Evolutionary conservation across 805 yeast species (phyloP).

Genomic region (Komagataella populi): DNA sequence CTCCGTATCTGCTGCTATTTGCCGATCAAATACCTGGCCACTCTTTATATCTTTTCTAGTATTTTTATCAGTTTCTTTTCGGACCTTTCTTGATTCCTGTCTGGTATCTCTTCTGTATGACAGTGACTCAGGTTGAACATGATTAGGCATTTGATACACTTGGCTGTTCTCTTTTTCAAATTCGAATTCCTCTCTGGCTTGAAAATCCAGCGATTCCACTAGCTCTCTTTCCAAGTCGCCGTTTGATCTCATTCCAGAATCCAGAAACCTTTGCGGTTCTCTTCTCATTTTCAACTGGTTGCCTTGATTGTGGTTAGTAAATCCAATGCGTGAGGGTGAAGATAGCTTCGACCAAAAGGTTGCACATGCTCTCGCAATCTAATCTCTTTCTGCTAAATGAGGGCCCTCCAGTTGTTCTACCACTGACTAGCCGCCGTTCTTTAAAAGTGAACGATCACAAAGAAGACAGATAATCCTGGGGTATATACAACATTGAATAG

Average conservation of each 20-base stretch:
- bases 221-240: background rate
- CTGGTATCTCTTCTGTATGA: background rate
- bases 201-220: background rate
- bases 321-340: background rate
- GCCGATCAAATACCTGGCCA: background rate
- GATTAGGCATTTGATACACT: background rate
- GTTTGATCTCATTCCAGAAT: background rate
- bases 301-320: background rate
- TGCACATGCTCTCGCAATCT: background rate
- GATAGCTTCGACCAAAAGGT: background rate
- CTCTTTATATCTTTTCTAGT: too few relatives aligned
- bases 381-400: background rate
- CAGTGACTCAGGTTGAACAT: background rate
- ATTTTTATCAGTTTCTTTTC: background rate
- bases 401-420: background rate
- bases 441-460: background rate
- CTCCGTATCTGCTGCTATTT: background rate
- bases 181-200: background rate
- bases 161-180: background rate
- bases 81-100: background rate
- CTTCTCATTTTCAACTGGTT: background rate
- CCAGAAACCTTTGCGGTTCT: background rate
- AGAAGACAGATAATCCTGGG: background rate
- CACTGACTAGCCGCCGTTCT: background rate
- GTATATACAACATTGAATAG: background rate